Evolutionary conservation across 129 eudicot species (phyloP).

Genomic region (Pseudognaphalium luteoalbum): DNA sequence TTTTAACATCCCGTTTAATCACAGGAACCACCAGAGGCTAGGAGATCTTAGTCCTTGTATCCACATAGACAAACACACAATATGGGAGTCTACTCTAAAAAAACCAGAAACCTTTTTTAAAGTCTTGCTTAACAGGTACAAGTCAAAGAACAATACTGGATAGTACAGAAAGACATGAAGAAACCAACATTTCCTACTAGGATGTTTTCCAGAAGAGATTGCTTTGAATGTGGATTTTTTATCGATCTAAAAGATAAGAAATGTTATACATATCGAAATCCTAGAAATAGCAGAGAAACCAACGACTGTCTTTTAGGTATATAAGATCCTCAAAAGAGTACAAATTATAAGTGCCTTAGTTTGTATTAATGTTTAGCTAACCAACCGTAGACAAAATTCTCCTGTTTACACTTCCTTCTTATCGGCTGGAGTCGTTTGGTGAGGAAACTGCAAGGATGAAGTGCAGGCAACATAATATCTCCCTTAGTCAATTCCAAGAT

Average conservation of each 20-base stretch:
- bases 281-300: slow-evolving; percentile 19
- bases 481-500: slow-evolving; percentile 67
- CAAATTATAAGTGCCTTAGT: background rate
- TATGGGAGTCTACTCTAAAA: slow-evolving; percentile 50
- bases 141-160: slow-evolving; percentile 47
- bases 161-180: slow-evolving; percentile 29
- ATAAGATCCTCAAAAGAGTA: slow-evolving; percentile 12
- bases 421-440: slow-evolving; percentile 12
- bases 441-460: slow-evolving; percentile 11
- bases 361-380: slow-evolving; percentile 5
- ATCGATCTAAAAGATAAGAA: slow-evolving; percentile 5
- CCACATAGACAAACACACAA: slow-evolving; percentile 47
- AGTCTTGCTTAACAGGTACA: slow-evolving; percentile 55
- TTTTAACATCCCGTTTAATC: slow-evolving; percentile 12
- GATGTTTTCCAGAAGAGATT: slow-evolving; percentile 11
- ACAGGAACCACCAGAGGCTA: slow-evolving; percentile 51
- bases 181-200: slow-evolving; percentile 7
- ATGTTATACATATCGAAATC: slow-evolving; percentile 9
- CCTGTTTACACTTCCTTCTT: background rate
- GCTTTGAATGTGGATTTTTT: background rate
- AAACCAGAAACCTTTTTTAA: slow-evolving; percentile 54
- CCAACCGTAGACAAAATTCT: background rate
- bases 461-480: background rate
- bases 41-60: slow-evolving; percentile 40
- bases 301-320: background rate